Evolutionary conservation across 495 filamentous ascomycete species (phyloP), one percentile per base, ranked within the genome.

Genomic region (Hyphodiscus hymeniophilus): DNA sequence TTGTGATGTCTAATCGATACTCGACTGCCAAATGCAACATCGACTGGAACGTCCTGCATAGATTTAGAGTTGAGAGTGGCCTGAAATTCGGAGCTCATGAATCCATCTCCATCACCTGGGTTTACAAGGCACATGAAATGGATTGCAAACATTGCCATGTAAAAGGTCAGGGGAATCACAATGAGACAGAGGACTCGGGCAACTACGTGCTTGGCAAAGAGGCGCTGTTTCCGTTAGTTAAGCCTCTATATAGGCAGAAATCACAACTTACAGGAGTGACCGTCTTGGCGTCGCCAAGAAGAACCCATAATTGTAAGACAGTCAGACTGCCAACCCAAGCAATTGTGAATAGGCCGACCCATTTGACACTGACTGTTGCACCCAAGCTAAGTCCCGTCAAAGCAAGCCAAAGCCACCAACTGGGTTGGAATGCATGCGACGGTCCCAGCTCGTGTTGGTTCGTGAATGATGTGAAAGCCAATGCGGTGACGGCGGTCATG

Each of bases 71-170:
- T 98, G 48, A 98, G 71, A 1, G 92, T 98, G 18, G 94, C 87
- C 65, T 97, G 94, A 71, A 98, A 98, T 63, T 98, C 94, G 26
- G 90, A 94, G 52, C 88, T 95, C 92, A 98, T 98, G 74, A 98
- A 98, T 44, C 92, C 92, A 63, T 98, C 92, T 36, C 92, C 92
- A 18, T 98, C 92, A 41, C 92, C 92, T 7, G 92, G 94, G 63
- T 98, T 97, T 23, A 80, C 77, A 22, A 98, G 75, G 71, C 87
- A 94, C 50, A 87, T 53, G 69, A 98, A 97, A 68, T 98, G 92
- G 55, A 98, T 89, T 12, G 75, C 89, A 60, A 98, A 98, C 81
- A 97, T 92, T 52, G 76, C 81, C 71, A 95, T 80, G 69, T 98
- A 98, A 68, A 97, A 95, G 20, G 76, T 78, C 5, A 89, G 46